These are phyloP conservation scores for Penicillium canescens DNA, from an alignment of 495 filamentous ascomycete species.

Conservation along the genomic window DNA sequence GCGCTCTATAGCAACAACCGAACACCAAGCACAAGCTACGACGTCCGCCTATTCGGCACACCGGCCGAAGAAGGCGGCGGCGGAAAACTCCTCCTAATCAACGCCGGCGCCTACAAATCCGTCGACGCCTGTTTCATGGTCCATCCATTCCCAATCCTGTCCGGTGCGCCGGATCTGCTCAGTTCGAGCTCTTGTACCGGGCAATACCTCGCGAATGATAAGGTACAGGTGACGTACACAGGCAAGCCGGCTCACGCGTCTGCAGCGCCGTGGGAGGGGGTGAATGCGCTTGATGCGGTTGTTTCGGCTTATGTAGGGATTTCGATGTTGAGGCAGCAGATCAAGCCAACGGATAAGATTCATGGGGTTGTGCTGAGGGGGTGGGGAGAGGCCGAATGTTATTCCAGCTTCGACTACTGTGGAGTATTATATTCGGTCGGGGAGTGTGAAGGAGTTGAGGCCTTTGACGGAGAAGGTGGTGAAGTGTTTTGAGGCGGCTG, in stretches of 20 bases:
- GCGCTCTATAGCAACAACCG: neutral
- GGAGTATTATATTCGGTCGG: slow-evolving; percentile 57
- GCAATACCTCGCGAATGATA: slow-evolving; percentile 53
- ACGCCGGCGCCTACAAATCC: slow-evolving; percentile 48
- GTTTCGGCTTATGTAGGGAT: slow-evolving; percentile 61
- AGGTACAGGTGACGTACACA: slow-evolving; percentile 42
- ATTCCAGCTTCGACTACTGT: slow-evolving; percentile 53
- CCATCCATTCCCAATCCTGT: slow-evolving; percentile 46
- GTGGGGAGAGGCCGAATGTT: slow-evolving; percentile 50
- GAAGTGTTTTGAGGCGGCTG: slow-evolving; percentile 58
- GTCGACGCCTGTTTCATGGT: slow-evolving; percentile 55
- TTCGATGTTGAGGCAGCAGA: slow-evolving; percentile 62
- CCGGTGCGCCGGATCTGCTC: slow-evolving; percentile 19
- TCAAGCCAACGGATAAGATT: slow-evolving; percentile 42
- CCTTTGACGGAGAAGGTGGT: slow-evolving; percentile 49
- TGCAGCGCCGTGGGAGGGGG: slow-evolving; percentile 59
- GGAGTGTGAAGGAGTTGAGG: slow-evolving; percentile 41
- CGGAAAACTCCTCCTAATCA: slow-evolving; percentile 51
- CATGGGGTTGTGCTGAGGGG: slow-evolving; percentile 43
- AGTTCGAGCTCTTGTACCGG: slow-evolving; percentile 33
- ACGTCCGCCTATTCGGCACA: slow-evolving; percentile 42
- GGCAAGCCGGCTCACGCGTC: slow-evolving; percentile 57
- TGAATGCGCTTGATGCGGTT: slow-evolving; percentile 67
- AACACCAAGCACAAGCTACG: slow-evolving; percentile 9
- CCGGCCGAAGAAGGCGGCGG: slow-evolving; percentile 43